Base-by-base conservation (phyloP, 164 flowering plant species). In the Vitis rotundifolia region DNA sequence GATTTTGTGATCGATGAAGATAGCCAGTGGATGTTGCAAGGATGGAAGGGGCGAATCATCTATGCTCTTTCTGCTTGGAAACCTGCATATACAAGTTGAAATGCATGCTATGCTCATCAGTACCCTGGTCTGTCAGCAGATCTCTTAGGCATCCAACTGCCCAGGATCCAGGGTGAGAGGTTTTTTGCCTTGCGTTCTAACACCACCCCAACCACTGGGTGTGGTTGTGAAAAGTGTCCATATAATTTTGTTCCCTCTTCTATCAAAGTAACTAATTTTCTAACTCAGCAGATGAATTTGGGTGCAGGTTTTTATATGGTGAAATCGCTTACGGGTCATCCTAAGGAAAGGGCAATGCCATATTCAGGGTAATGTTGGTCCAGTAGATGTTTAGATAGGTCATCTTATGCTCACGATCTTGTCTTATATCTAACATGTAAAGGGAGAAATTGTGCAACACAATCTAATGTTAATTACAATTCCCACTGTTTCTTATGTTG, bases 11-110 rank as follows among this genome's bases (percentile, higher is more conserved):
- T 90, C 9, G 93, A 87, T 59, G 88, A 86, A 78, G 95, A 90
- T 68, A 68, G 84, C 64, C 79, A 73, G 59, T 92, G 97, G 97
- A 67, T 92, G 80, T 67, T 92, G 69, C 92, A 81, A 64, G 97
- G 97, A 66, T 92, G 97, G 97, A 92, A 90, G 72, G 97, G 95
- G 9, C 77, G 95, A 69, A 87, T 83, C 16, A 74, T 83, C 13
- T 81, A 78, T 63, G 93, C 95, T 28, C 73, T 89, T 52, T 85
- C 93, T 48, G 69, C 73, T 66, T 92, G 97, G 97, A 81, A 71
- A 72, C 87, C 95, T 54, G 77, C 73, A 3, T 74, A 76, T 61
- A 18, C 9, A 61, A 55, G 59, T 65, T 58, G 52, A 28, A 67
- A 67, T 14, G 26, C 44, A 11, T 1, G 14, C 15, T 14, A 29